Conservation (phyloP, 1,284 basidiomycete species). For the Marasmius tenuissimus region DNA sequence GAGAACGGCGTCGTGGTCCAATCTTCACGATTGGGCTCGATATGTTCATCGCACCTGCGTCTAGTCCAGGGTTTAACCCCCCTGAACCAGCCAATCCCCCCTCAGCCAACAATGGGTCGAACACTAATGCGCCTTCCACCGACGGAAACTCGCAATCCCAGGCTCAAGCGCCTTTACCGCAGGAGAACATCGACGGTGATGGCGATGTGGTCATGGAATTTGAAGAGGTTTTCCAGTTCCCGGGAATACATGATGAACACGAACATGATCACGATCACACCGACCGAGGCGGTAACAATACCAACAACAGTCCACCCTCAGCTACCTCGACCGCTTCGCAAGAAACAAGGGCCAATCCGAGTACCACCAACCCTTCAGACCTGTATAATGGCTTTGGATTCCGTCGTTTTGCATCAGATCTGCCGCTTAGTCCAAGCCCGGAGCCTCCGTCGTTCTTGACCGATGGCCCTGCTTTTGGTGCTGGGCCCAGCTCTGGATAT, state of each 20-base stretch:
- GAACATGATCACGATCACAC: background rate
- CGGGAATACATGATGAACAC: background rate
- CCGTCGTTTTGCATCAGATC: background rate
- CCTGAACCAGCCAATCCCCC: background rate
- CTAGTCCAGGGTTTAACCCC: background rate
- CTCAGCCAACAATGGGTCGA: too few species aligned
- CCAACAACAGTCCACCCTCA: too few species aligned
- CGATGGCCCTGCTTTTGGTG: too few species aligned
- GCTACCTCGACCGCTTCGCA: background rate
- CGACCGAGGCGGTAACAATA: too few species aligned
- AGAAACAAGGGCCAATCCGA: background rate
- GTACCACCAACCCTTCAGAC: background rate
- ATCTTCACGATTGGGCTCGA: background rate
- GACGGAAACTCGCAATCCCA: too few species aligned
- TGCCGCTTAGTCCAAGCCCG: too few species aligned
- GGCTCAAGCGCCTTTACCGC: too few species aligned
- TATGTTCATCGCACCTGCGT: background rate
- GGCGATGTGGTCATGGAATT: constrained; percentile 1
- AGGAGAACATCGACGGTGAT: background rate
- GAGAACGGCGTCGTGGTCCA: background rate
- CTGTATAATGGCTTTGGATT: background rate
- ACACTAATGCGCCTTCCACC: too few species aligned
- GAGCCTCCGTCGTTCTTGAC: too few species aligned
- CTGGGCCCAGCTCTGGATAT: too few species aligned
- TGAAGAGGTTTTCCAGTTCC: background rate